Conservation (phyloP, 2,329 filamentous ascomycete species). For the Trichophyton schoenleinii region DNA sequence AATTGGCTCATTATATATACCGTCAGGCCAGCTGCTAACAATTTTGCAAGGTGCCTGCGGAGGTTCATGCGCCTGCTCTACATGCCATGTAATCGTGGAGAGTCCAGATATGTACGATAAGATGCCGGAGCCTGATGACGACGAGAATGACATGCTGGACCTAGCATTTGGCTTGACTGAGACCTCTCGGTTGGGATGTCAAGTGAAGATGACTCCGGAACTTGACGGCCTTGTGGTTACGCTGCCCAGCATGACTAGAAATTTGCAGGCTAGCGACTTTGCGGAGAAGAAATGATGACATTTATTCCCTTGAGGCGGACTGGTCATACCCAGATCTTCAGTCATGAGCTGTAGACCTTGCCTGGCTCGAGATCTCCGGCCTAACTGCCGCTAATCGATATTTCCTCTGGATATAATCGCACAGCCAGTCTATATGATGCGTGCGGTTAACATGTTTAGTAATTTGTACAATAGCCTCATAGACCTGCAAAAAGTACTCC, state of each 20-base stretch:
- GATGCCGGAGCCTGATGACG: conserved; percentile 65
- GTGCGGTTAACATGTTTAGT: background rate
- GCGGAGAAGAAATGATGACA: conserved; percentile 28
- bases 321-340: background rate
- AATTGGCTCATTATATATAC: background rate
- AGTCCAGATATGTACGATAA: conserved; percentile 62
- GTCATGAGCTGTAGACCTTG: background rate
- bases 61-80: conserved; percentile 84
- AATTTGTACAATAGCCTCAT: conserved; percentile 10
- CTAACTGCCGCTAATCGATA: background rate
- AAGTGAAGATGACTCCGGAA: conserved; percentile 83
- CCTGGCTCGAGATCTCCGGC: background rate
- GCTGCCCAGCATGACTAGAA: conserved; percentile 86
- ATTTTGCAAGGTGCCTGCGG: conserved; percentile 62
- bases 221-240: conserved; percentile 75
- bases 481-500: conserved; percentile 8
- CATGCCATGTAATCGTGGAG: conserved; percentile 77
- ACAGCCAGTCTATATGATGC: background rate
- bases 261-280: conserved; percentile 92
- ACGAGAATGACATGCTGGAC: conserved; percentile 84
- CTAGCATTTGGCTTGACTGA: conserved; percentile 81
- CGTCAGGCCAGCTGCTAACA: background rate
- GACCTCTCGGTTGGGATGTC: conserved; percentile 72
- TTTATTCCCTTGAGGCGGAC: background rate
- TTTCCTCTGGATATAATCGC: background rate